Evolutionary conservation across 2,329 filamentous ascomycete species (phyloP).

Genomic region (Aspergillus piperis): DNA sequence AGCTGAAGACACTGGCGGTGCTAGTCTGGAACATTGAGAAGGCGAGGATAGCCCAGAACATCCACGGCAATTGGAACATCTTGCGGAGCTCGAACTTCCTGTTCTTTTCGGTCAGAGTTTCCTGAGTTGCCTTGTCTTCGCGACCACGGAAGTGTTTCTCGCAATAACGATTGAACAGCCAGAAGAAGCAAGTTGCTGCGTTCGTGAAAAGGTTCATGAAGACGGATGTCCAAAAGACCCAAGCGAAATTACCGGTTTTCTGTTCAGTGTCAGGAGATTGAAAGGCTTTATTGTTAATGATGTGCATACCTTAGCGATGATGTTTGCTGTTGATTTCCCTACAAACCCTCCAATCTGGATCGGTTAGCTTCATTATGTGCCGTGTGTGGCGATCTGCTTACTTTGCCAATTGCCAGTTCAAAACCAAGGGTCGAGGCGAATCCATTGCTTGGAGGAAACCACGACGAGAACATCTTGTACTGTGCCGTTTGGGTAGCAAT

Average conservation of each 20-base stretch:
- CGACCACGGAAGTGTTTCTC: slow-evolving; percentile 51
- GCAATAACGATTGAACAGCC: slow-evolving; percentile 57
- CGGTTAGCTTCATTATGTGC: neutral
- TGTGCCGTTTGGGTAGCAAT: slow-evolving; percentile 65
- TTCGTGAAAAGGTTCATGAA: slow-evolving; percentile 68
- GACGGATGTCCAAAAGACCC: slow-evolving; percentile 65
- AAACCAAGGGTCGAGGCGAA: slow-evolving; percentile 64
- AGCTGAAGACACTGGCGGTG: slow-evolving; percentile 55
- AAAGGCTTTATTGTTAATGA: too few relatives aligned
- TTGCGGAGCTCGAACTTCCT: slow-evolving; percentile 59
- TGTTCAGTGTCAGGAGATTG: slow-evolving; percentile 23
- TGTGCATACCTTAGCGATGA: slow-evolving; percentile 52
- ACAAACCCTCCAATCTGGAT: slow-evolving; percentile 58
- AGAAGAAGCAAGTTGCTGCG: slow-evolving; percentile 55
- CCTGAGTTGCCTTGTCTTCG: slow-evolving; percentile 59
- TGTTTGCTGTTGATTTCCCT: slow-evolving; percentile 61
- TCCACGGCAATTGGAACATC: slow-evolving; percentile 60
- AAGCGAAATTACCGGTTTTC: slow-evolving; percentile 61
- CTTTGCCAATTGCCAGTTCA: slow-evolving; percentile 61
- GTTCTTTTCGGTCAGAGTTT: slow-evolving; percentile 61
- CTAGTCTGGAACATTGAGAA: slow-evolving; percentile 63
- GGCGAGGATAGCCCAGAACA: slow-evolving; percentile 57
- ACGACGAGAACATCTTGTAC: slow-evolving; percentile 66
- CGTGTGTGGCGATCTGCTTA: neutral
- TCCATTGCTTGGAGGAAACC: slow-evolving; percentile 63